Percentiles rank a stretch among this genome's conserved stretches.
Conservation (phyloP, 768 basidiomycete genomes). For the Lentinus tigrinus region DNA sequence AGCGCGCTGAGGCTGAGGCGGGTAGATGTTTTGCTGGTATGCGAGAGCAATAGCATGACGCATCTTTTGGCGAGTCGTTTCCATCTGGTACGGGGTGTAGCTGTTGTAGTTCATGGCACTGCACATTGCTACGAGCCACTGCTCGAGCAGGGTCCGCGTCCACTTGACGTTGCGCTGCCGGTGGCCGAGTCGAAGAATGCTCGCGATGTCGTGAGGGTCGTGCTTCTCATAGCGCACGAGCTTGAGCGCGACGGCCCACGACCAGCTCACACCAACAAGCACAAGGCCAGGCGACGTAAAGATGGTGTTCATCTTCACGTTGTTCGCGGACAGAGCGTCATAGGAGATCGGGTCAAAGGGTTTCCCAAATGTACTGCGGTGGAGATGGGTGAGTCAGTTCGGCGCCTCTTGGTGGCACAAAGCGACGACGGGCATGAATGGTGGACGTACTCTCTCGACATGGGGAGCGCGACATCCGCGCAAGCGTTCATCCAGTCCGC, state of each 20-base stretch:
- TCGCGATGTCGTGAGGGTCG: slow-evolving; percentile 65
- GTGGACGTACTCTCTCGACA: slow-evolving; percentile 56
- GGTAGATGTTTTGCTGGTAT: neutral
- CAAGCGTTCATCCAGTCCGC: slow-evolving; percentile 79
- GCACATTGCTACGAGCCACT: slow-evolving; percentile 57
- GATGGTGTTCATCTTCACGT: slow-evolving; percentile 54
- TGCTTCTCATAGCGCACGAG: slow-evolving; percentile 63
- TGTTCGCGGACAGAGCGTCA: slow-evolving; percentile 50
- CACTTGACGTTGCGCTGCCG: slow-evolving; percentile 51
- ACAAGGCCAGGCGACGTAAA: slow-evolving; percentile 52
- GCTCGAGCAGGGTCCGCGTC: slow-evolving; percentile 52
- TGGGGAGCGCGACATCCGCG: slow-evolving; percentile 68
- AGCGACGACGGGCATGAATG: neutral
- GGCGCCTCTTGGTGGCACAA: neutral
- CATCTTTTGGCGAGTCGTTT: slow-evolving; percentile 49
- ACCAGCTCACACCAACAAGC: slow-evolving; percentile 65
- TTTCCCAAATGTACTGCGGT: slow-evolving; percentile 18
- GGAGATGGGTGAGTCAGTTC: neutral
- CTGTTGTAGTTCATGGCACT: slow-evolving; percentile 61
- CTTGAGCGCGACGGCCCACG: slow-evolving; percentile 74
- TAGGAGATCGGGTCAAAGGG: slow-evolving; percentile 61
- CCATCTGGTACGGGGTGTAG: slow-evolving; percentile 45
- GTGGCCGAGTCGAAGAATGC: slow-evolving; percentile 64
- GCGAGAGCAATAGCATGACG: slow-evolving; percentile 46
- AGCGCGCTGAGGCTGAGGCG: neutral